Evolutionary conservation across 2,329 filamentous ascomycete genomes (phyloP).

Genomic region (Beauveria sp.): DNA sequence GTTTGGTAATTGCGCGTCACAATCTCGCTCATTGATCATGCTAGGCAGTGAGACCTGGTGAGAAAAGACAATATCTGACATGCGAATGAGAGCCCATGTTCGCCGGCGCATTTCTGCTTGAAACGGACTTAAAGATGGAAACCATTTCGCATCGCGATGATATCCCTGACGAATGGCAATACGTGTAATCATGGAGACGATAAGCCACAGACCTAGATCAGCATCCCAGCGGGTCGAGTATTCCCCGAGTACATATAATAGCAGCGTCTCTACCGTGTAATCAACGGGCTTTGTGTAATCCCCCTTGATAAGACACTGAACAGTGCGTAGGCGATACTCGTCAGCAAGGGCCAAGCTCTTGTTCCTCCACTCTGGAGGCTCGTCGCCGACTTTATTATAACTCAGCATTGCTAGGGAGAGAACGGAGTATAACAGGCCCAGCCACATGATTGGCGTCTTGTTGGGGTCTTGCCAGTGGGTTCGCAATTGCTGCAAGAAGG

Average conservation of each 20-base stretch:
- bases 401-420: conserved; percentile 71
- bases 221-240: conserved; percentile 67
- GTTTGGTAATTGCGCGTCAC: conserved; percentile 65
- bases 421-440: conserved; percentile 69
- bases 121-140: conserved; percentile 63
- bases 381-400: conserved; percentile 71
- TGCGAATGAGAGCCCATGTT: conserved; percentile 63
- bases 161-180: conserved; percentile 64
- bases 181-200: conserved; percentile 47
- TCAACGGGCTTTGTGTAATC: conserved; percentile 70
- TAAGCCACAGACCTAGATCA: conserved; percentile 58
- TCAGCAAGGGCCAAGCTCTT: conserved; percentile 50
- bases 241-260: conserved; percentile 70
- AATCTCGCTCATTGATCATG: conserved; percentile 68
- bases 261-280: conserved; percentile 70
- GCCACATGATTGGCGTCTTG: conserved; percentile 68
- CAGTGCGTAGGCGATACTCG: conserved; percentile 63
- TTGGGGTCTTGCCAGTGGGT: conserved; percentile 63
- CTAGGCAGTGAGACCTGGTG: conserved; percentile 59
- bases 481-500: conserved; percentile 67
- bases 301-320: conserved; percentile 67
- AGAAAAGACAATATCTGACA: conserved; percentile 69
- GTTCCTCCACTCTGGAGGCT: conserved; percentile 71
- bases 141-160: conserved; percentile 70
- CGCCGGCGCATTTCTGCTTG: conserved; percentile 68